Conservation (phyloP, 139 green algal genomes). For the Limnomonas spitsbergensis region DNA sequence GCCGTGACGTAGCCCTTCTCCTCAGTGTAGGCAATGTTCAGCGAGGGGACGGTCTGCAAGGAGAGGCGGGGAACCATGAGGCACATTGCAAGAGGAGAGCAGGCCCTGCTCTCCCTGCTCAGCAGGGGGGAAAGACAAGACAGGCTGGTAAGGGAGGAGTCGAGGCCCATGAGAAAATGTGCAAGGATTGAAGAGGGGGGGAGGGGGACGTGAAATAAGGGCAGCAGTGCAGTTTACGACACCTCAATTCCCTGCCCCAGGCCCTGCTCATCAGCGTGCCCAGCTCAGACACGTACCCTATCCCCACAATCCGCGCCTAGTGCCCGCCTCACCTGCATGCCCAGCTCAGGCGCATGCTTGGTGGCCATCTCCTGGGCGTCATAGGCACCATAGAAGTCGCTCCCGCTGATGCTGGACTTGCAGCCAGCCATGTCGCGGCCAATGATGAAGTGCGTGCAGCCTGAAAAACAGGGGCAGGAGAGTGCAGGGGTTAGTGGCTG, state of each 20-base stretch:
- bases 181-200: no score
- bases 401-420: conserved; percentile 74
- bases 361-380: conserved; percentile 79
- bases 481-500: background rate
- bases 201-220: no score
- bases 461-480: conserved; percentile 24
- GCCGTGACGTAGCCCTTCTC: conserved; percentile 87
- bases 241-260: no score
- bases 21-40: conserved; percentile 75
- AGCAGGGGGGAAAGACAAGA: background rate
- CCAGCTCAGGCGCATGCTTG: conserved; percentile 65
- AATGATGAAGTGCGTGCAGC: conserved; percentile 96
- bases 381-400: conserved; percentile 92
- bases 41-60: conserved; percentile 83
- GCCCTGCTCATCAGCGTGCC: no score
- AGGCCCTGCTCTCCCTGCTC: no score
- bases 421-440: conserved; percentile 91
- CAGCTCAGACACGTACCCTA: no score
- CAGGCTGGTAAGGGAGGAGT: no score
- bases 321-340: conserved; percentile 68
- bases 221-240: no score
- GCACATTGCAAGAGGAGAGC: no score
- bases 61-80: conserved; percentile 64
- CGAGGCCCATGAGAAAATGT: no score
- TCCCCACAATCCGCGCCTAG: no score